Conservation (phyloP, 306 rosid genomes). For the Lathyrus tuberosus region DNA sequence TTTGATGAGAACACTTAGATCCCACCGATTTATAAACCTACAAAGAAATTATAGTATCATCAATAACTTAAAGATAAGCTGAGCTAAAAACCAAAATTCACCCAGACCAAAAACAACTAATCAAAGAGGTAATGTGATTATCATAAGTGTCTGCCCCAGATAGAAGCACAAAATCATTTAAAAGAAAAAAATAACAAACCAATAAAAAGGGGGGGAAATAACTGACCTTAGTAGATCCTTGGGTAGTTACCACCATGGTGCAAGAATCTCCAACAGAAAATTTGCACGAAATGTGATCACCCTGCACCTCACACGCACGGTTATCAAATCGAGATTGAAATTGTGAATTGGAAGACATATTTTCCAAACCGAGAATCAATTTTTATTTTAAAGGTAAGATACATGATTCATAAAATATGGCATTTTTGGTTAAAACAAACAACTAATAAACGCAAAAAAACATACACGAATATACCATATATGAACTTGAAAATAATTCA, state of each 20-base stretch:
- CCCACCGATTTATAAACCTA: conserved; percentile 86
- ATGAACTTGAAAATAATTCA: background rate
- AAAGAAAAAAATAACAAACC: background rate
- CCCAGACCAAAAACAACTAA: conserved; percentile 3
- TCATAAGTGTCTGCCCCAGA: conserved; percentile 25
- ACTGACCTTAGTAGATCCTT: conserved; percentile 88
- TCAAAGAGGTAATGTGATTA: conserved; percentile 4
- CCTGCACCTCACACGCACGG: conserved; percentile 46
- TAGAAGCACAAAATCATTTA: background rate
- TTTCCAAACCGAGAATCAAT: too few relatives aligned
- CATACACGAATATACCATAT: background rate
- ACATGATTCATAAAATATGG: background rate
- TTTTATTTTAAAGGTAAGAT: background rate
- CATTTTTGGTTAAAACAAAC: background rate
- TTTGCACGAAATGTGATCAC: conserved; percentile 72
- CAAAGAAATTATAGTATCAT: conserved; percentile 21
- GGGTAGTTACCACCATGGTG: conserved; percentile 80
- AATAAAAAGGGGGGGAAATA: background rate
- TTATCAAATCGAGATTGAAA: background rate
- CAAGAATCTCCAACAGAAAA: conserved; percentile 61
- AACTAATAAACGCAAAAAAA: background rate
- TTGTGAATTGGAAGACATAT: background rate
- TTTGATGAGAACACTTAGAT: conserved; percentile 71
- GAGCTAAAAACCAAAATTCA: conserved; percentile 26
- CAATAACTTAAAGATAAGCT: conserved; percentile 7